Evolutionary conservation across 73 alveolate genomes (phyloP).

Genomic region (Breviolum minutum): DNA sequence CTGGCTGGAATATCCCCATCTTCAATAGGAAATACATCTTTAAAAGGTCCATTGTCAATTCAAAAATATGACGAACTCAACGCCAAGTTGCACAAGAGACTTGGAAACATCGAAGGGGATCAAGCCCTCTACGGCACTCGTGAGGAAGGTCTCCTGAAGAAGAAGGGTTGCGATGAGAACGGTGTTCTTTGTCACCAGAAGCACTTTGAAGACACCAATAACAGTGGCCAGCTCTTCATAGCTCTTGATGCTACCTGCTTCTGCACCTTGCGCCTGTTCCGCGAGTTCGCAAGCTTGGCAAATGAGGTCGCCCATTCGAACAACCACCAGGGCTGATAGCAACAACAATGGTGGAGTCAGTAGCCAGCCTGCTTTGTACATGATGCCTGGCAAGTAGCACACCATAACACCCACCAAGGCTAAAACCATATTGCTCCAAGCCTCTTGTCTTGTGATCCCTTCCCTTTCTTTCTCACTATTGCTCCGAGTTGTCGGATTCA

Average conservation of each 20-base stretch:
- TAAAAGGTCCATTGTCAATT: no score
- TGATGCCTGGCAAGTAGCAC: conserved; percentile 18
- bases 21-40: no score
- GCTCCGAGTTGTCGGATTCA: neutral
- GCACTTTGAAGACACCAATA: neutral
- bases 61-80: no score
- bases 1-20: no score
- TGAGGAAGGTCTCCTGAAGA: neutral
- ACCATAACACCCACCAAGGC: conserved; percentile 12
- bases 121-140: neutral
- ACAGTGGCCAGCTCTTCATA: conserved; percentile 5
- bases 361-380: neutral
- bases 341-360: conserved; percentile 3
- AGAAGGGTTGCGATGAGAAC: neutral
- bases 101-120: neutral
- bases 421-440: conserved; percentile 13
- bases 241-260: conserved; percentile 19
- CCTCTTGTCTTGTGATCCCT: conserved; percentile 9
- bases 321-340: neutral
- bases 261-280: neutral
- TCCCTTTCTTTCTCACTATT: neutral
- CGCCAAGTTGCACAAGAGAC: neutral
- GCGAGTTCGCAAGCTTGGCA: conserved; percentile 11
- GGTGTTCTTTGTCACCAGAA: neutral
- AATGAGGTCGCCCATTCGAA: neutral